Base-by-base conservation (phyloP, 148 eudicot species). In the Nepenthes gracilis region DNA sequence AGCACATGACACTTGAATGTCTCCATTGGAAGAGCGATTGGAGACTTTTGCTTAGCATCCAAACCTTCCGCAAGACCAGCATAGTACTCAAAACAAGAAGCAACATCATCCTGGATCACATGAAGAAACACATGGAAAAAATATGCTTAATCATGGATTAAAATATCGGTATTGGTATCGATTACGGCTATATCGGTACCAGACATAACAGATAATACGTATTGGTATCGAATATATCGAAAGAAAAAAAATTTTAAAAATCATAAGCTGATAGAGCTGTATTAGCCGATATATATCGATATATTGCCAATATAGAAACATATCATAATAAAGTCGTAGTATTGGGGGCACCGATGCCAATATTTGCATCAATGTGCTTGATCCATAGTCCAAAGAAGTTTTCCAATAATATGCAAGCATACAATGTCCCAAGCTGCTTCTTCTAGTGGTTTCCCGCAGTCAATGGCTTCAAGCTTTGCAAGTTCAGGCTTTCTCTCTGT, bases 361-460 rank as follows among this genome's bases (percentile, higher is more conserved):
- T 23, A 23, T 23, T 23, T 63, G 62, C 56, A 47, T 48, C 1
- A 56, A 36, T 38, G 13, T 10, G 47, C 33, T 13, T 56, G 36
- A 59, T 43, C 53, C 6, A 10, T 49, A 49, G 0, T 2, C 13
- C 13, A 11, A 49, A 49, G 0, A 4, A 47, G 23, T 55, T 11
- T 43, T 35, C 15, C 15, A 35, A 35, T 49, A 14, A 33, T 35
- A 12, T 12, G 51, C 8, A 58, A 54, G 54, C 92, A 63, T 83
- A 93, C 97, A 6, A 93, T 93, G 71, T 93, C 99, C 97, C 92
- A 89, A 62, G 85, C 83, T 43, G 99, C 80, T 81, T 93, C 99
- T 5, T 82, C 89, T 55, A 84, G 56, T 36, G 99, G 99, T 64
- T 93, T 93, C 55, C 99, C 99, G 67, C 74, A 60, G 68, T 93